Percentiles rank a stretch among this genome's conserved stretches.
Evolutionary conservation across 2,329 filamentous ascomycete species (phyloP).

Genomic region (Zasmidium citrigriseum): DNA sequence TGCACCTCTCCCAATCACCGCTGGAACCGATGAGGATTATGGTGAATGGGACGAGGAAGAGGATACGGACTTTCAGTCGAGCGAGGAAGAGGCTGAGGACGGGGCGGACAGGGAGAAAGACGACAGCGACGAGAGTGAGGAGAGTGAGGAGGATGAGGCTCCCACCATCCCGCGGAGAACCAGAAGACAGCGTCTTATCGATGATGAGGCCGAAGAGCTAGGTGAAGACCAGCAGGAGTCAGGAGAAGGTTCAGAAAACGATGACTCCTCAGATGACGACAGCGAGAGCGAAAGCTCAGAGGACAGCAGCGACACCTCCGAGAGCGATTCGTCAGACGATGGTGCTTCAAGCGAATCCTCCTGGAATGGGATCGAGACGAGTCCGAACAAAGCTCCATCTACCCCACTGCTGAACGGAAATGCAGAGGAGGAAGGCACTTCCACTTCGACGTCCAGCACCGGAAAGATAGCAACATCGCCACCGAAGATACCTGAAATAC

Average conservation of each 20-base stretch:
- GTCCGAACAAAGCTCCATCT: background rate
- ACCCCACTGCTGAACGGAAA: too few relatives aligned
- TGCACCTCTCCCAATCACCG: conserved; percentile 26
- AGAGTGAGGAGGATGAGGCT: background rate
- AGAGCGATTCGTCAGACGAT: conserved; percentile 16
- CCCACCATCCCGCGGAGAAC: background rate
- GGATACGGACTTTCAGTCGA: conserved; percentile 17
- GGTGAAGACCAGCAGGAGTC: conserved; percentile 14
- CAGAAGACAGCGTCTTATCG: background rate
- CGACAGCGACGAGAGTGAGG: conserved; percentile 13
- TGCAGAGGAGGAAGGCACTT: too few relatives aligned
- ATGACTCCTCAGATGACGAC: conserved; percentile 17
- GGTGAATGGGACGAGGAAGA: conserved; percentile 24
- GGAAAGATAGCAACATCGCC: too few relatives aligned
- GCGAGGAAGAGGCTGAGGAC: conserved; percentile 20
- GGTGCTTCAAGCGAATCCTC: conserved; percentile 16
- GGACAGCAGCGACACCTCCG: conserved; percentile 14
- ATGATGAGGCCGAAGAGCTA: conserved; percentile 21
- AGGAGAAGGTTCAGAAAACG: conserved; percentile 12
- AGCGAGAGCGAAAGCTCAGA: conserved; percentile 20
- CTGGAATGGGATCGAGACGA: conserved; percentile 23
- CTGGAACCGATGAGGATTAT: conserved; percentile 34
- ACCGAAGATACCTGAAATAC: too few relatives aligned
- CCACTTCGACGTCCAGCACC: too few relatives aligned
- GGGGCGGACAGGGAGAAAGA: conserved; percentile 25